Evolutionary conservation across 75 land plant genomes (phyloP), one percentile per base, ranked within the genome.

Genomic region (Picea glauca): DNA sequence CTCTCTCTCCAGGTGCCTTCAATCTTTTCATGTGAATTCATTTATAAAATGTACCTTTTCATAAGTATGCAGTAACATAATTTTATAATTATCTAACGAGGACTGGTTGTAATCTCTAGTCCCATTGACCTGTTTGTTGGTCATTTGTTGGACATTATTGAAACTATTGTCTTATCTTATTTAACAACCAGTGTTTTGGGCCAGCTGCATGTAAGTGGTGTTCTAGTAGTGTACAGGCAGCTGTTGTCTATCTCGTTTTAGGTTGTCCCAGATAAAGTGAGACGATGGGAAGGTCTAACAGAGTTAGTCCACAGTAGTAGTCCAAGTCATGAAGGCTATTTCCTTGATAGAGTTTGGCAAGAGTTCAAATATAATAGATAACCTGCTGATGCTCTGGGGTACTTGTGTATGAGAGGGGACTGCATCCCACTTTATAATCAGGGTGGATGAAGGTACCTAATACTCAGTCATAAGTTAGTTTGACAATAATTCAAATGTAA

Each of bases 1-100:
- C 78, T 81, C 2, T 86, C 91, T 30, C 90, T 98, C 80, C 98
- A 98, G 99, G 99, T 98, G 56, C 20, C 20, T 72, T 20, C 13
- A 62, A 58, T 20, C 46, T 13, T 80, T 40, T 13, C 13, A 11
- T 54, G 8, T 20, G 13, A 58, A 46, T 77, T 77, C 38, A 74
- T 72, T 70, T 64, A 12, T 7, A 70, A 18, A 3, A 31, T 13
- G 8, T 33, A 15, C 33, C 35, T 72, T 72, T 72, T 72, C 20
- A 9, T 50, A 50, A 50, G 56, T 50, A 50, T 50, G 56, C 56
- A 50, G 56, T 9, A 50, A 50, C 56, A 50, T 11, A 50, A 11
- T 9, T 50, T 50, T 50, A 50, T 50, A 50, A 12, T 50, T 50
- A 50, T 50, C 9, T 50, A 50, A 50, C 56, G 1, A 50, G 56